Evolutionary conservation across 352 stramenopile species (phyloP).

Genomic region (Hyphochytrium catenoides): DNA sequence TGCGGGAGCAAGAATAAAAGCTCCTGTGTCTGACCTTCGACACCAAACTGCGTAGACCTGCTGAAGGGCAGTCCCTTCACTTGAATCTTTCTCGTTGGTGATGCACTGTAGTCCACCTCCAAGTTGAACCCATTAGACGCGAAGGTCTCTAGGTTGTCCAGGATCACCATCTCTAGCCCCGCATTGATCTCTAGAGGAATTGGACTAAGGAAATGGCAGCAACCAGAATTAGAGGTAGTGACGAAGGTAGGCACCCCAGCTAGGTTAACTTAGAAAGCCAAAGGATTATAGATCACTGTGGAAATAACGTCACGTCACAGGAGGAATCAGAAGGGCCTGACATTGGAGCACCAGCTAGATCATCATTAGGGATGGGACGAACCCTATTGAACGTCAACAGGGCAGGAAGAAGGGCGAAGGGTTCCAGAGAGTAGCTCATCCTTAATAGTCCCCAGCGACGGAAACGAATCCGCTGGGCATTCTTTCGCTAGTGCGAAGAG

Average conservation of each 20-base stretch:
- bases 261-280: no score
- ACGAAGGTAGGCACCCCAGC: no score
- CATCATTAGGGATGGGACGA: not conserved
- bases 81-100: slow-evolving; percentile 27
- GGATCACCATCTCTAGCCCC: slow-evolving; percentile 74
- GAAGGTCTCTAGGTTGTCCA: slow-evolving; percentile 81
- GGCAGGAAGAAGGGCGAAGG: no score
- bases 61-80: slow-evolving; percentile 55
- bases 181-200: slow-evolving; percentile 70
- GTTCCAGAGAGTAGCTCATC: no score
- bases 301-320: no score
- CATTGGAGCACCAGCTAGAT: not conserved
- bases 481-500: no score
- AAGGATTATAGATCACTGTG: no score
- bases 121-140: slow-evolving; percentile 81
- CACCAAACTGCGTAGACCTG: slow-evolving; percentile 58
- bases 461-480: no score
- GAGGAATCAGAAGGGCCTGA: no score
- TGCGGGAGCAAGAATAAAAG: not conserved
- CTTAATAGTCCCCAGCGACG: no score
- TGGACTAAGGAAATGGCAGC: slow-evolving; percentile 14
- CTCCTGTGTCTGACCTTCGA: slow-evolving; percentile 19
- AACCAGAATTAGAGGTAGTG: slow-evolving; percentile 5
- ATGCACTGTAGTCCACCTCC: slow-evolving; percentile 18
- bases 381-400: no score